Evolutionary conservation across 129 eudicot genomes (phyloP), one percentile per base, ranked within the genome.

Genomic region (Gnaphalium uliginosum): DNA sequence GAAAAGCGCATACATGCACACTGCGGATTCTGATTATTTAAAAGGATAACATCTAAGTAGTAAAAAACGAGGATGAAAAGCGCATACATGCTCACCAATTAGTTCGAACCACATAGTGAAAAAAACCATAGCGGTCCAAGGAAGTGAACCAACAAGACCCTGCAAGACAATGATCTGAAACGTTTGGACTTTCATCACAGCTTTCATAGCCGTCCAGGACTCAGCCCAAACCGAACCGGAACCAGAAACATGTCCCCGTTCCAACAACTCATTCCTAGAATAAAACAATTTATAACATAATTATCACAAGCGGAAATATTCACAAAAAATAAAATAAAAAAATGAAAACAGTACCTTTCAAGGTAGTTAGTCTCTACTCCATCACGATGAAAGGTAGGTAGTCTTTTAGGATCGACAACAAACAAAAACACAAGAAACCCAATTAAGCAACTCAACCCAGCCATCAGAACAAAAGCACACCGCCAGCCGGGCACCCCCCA

Each of bases 121-220:
- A 83, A 94, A 94, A 27, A 94, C 98, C 88, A 90, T 88, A 23
- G 97, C 93, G 18, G 98, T 94, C 98, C 98, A 94, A 27, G 98
- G 98, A 53, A 94, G 75, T 4, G 96, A 90, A 61, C 98, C 98
- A 39, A 94, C 92, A 17, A 94, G 88, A 56, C 98, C 98, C 79
- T 94, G 98, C 83, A 90, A 84, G 30, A 94, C 98, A 43, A 94
- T 94, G 68, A 94, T 85, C 82, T 88, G 98, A 87, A 94, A 94
- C 21, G 98, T 94, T 71, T 68, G 90, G 62, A 94, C 88, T 78
- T 81, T 90, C 74, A 83, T 81, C 51, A 94, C 89, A 1, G 83
- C 68, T 85, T 90, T 90, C 83, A 83, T 94, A 41, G 98, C 93
- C 17, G 76, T 66, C 98, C 93, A 88, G 2, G 98, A 94, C 74